phyloP scores from a whole-genome alignment of 139 green algal genomes.

The Volvox reticuliferus region DNA sequence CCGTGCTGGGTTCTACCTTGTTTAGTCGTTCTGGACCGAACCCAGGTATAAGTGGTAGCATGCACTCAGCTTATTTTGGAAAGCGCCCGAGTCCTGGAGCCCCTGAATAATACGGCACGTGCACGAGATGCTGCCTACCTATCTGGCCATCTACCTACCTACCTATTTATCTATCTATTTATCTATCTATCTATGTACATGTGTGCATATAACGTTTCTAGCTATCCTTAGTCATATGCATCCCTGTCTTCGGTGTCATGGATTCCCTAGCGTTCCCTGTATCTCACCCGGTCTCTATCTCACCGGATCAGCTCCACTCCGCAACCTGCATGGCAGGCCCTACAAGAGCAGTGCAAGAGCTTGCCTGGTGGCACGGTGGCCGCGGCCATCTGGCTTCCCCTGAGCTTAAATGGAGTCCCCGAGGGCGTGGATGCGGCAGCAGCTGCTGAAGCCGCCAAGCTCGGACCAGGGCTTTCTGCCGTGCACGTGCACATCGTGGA shows the following conservation, averaged over 20 bases:
- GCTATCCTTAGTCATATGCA: background rate
- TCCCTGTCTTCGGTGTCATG: background rate
- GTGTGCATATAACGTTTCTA: no score
- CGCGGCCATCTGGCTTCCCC: constrained; percentile 18
- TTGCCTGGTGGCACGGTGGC: background rate
- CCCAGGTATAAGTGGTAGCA: background rate
- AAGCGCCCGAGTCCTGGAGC: background rate
- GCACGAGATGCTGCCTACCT: background rate
- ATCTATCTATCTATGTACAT: no score
- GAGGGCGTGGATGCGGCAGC: no score
- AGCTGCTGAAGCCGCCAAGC: no score
- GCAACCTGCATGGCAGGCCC: background rate
- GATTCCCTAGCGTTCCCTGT: no score
- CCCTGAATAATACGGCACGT: background rate
- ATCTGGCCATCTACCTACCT: background rate
- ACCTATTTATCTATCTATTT: no score
- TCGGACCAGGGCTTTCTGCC: background rate
- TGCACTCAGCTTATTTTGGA: no score
- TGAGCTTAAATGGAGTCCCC: background rate
- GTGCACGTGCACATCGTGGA: background rate
- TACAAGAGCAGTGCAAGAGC: background rate
- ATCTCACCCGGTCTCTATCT: no score
- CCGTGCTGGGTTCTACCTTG: no score
- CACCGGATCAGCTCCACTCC: no score
- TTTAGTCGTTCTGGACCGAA: no score